Percentiles rank a stretch among this genome's conserved stretches.
These are phyloP conservation scores for Eucalyptus leucophloia DNA, from an alignment of 345 rosid genomes.

Conservation along the genomic window DNA sequence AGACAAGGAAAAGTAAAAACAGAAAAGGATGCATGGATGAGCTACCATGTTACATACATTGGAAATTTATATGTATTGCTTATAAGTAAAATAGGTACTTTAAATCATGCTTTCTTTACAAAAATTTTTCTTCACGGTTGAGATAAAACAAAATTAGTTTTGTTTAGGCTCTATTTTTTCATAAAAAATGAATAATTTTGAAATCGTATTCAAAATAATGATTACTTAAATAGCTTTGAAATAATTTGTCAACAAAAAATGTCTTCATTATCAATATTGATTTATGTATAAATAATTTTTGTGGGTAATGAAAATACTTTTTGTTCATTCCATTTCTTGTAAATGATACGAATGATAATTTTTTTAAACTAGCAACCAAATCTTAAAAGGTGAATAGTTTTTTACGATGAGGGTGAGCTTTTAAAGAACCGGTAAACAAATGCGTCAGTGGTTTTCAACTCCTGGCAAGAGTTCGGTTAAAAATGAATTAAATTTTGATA, in stretches of 20 bases:
- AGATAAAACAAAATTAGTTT: neutral
- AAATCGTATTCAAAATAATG: accelerated
- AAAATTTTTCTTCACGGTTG: neutral
- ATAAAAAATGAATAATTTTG: neutral
- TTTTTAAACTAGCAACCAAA: neutral
- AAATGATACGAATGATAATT: neutral
- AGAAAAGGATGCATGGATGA: neutral
- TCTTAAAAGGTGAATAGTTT: neutral
- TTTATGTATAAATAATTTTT: neutral
- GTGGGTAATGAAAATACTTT: accelerated
- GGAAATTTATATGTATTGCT: accelerated
- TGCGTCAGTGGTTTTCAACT: neutral
- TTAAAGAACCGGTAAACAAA: neutral
- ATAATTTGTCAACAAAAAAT: neutral
- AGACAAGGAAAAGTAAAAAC: neutral
- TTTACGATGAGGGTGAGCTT: neutral
- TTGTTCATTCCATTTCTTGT: neutral
- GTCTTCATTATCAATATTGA: neutral
- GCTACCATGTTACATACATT: neutral
- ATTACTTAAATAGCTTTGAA: neutral
- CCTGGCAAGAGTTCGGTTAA: neutral
- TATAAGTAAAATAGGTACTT: neutral
- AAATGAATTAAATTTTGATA: neutral
- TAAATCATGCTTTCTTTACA: neutral
- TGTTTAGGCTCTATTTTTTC: neutral